A percentile compares a stretch with the other conserved stretches of the same genome.
Conservation (phyloP, 2,329 filamentous ascomycete genomes). For the Trichoderma cornu-damae region DNA sequence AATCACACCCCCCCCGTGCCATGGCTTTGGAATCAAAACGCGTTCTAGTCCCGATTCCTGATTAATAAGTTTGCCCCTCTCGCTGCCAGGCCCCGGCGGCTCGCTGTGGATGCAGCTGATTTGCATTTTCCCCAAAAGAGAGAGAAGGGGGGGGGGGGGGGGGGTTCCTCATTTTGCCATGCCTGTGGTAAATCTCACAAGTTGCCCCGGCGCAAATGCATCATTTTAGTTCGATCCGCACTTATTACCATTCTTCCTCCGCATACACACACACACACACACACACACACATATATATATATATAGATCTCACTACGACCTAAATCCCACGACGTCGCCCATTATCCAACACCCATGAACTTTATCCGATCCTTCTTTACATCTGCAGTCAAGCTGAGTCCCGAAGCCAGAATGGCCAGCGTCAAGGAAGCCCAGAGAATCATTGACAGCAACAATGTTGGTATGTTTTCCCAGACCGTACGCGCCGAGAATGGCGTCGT, state of each 20-base stretch:
- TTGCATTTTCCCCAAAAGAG: not conserved
- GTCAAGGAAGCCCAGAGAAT: conserved; percentile 77
- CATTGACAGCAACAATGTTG: conserved; percentile 84
- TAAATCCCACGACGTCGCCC: not conserved
- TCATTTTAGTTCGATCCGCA: too few species aligned
- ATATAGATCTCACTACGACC: too few species aligned
- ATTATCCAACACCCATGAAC: conserved; percentile 45
- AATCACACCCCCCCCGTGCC: not conserved
- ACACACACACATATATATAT: not conserved
- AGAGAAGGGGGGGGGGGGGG: too few species aligned
- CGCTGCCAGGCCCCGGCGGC: not conserved
- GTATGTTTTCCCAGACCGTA: too few species aligned
- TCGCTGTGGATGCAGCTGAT: conserved; percentile 5
- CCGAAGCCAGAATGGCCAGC: conserved; percentile 73
- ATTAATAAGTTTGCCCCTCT: not conserved
- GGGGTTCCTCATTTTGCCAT: conserved; percentile 6
- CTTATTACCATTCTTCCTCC: too few species aligned
- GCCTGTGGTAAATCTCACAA: not conserved
- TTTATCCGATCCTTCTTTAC: conserved; percentile 69
- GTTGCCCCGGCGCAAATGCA: not conserved
- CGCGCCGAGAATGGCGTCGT: too few species aligned
- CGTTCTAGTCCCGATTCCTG: not conserved
- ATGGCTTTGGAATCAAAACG: not conserved
- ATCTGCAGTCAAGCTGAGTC: conserved; percentile 45
- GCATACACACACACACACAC: not conserved